Conservation (phyloP, 768 basidiomycete species). For the Lyophyllum shimeji region DNA sequence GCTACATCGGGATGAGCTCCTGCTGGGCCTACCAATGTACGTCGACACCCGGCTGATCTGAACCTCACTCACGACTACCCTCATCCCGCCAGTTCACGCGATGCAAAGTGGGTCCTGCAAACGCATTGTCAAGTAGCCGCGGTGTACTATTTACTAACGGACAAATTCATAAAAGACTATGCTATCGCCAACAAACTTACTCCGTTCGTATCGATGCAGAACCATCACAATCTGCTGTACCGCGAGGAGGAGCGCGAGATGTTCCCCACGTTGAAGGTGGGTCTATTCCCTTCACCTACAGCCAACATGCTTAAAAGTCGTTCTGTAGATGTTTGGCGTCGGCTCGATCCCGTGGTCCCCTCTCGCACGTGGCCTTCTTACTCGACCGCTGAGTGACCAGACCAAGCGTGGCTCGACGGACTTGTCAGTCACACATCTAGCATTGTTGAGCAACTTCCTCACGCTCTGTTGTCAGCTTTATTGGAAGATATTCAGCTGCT, state of each 20-base stretch:
- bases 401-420: constrained; percentile 35
- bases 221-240: constrained; percentile 61
- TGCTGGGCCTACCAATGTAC: constrained; percentile 57
- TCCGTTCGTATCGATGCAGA: constrained; percentile 71
- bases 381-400: constrained; percentile 30
- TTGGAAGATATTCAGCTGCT: constrained; percentile 24
- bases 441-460: not conserved
- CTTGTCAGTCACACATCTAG: constrained; percentile 19
- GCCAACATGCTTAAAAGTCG: not conserved
- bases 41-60: constrained; percentile 8
- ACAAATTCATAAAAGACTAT: constrained; percentile 41
- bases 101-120: constrained; percentile 48
- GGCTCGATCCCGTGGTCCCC: constrained; percentile 62
- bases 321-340: constrained; percentile 36
- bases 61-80: not conserved
- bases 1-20: constrained; percentile 60
- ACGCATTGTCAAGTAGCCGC: not conserved
- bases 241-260: constrained; percentile 67
- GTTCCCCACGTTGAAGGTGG: constrained; percentile 57
- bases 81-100: constrained; percentile 37
- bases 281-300: not conserved
- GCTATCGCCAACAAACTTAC: constrained; percentile 57
- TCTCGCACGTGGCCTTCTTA: constrained; percentile 50
- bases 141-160: not conserved
- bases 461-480: constrained; percentile 10